Evolutionary conservation across 768 basidiomycete genomes (phyloP).

Genomic region (Flagelloscypha sp.): DNA sequence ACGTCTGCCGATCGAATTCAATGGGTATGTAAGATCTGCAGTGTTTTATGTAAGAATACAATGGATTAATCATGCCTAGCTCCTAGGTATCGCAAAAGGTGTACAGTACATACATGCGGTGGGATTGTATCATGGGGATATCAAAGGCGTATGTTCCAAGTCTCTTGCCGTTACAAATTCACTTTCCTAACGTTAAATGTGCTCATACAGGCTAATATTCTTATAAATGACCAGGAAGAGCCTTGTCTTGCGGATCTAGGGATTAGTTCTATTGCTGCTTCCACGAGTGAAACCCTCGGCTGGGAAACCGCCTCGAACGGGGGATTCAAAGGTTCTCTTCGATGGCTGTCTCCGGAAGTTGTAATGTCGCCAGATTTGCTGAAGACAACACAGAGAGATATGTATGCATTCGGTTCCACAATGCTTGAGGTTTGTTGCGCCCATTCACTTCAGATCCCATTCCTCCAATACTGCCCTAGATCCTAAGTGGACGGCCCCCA

Average conservation of each 20-base stretch:
- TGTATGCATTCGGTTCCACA: slow-evolving; percentile 22
- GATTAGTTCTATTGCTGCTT: slow-evolving; percentile 19
- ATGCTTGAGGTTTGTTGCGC: slow-evolving; percentile 26
- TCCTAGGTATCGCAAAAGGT: slow-evolving; percentile 19
- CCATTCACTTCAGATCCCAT: too few species aligned
- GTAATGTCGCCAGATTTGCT: too few species aligned
- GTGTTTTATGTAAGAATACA: slow-evolving; percentile 13
- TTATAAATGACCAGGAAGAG: slow-evolving; percentile 15
- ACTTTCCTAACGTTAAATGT: too few species aligned
- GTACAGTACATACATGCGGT: slow-evolving; percentile 20
- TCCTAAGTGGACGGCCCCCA: too few species aligned
- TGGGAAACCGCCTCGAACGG: slow-evolving; percentile 11
- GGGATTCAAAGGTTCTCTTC: slow-evolving; percentile 13
- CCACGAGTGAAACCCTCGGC: too few species aligned
- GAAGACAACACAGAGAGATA: slow-evolving; percentile 16
- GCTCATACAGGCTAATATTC: slow-evolving; percentile 22
- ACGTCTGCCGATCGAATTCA: slow-evolving; percentile 18
- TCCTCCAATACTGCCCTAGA: too few species aligned
- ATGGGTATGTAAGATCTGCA: slow-evolving; percentile 14
- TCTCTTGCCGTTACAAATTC: slow-evolving; percentile 1
- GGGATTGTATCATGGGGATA: slow-evolving; percentile 16
- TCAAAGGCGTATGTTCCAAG: slow-evolving; percentile 12
- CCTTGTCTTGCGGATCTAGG: slow-evolving; percentile 21
- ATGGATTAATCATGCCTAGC: slow-evolving; percentile 10
- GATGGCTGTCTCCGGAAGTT: slow-evolving; percentile 24